Base-by-base conservation (phyloP, 345 rosid genomes). In the Aquilaria malaccensis region DNA sequence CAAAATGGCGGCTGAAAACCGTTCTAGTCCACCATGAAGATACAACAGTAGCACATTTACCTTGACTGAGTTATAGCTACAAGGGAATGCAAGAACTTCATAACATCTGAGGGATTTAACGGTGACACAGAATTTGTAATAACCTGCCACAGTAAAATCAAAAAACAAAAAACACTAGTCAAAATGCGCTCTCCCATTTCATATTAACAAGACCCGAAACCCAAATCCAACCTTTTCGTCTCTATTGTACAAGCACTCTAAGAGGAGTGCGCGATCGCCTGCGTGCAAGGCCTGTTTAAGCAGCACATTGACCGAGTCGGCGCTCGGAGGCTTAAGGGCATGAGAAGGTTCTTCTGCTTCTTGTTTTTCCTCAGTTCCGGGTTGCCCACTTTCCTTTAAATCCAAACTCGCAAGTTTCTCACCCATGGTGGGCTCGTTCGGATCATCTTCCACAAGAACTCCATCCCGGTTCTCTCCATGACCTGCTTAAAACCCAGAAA, bases 281-380 rank as follows among this genome's bases (percentile, higher is more conserved):
- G 96, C 96, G 66, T 74, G 85, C 31, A 94, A 66, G 4, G 99
- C 99, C 72, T 95, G 96, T 75, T 78, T 95, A 48, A 91, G 84
- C 69, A 95, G 80, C 83, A 91, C 70, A 60, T 75, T 71, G 50
- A 95, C 86, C 1, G 99, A 95, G 45, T 93, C 89, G 2, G 98
- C 97, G n/a, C 83, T 86, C 30, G 98, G 94, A 68, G 87, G 89
- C 77, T 82, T 87, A 63, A 72, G 67, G 43, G 62, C 61, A 73
- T 75, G 67, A 57, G 77, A 51, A 52, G 74, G 66, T 15, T 68
- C 82, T 49, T 59, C 30, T 62, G 60, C 56, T 62, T 76, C 85
- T 63, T 58, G 50, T 54, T 61, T 60, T 62, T 72, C 87, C n/a
- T 32, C 55, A 70, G 10, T 66, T 52, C 33, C 74, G 64, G 61